phyloP scores from a whole-genome alignment of 345 rosid genomes.

The Limnanthes douglasii region DNA sequence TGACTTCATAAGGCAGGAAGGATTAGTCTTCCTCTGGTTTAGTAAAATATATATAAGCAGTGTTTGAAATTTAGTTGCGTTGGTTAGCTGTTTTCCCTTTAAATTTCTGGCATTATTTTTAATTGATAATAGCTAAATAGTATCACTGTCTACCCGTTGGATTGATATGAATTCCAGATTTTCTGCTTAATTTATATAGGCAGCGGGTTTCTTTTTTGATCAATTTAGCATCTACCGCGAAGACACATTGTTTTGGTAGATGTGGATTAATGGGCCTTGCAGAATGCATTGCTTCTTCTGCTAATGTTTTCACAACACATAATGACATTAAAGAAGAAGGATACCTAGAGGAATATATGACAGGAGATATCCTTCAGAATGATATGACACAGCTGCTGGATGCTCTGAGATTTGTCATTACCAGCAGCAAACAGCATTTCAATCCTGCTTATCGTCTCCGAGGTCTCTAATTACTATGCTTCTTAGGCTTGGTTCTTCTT shows the following conservation, averaged over 20 bases:
- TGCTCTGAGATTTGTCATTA: conserved; percentile 56
- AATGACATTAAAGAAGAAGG: conserved; percentile 13
- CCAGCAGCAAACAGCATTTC: conserved; percentile 92
- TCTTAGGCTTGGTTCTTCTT: conserved; percentile 9
- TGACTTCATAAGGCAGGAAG: too few species aligned
- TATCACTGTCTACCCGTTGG: too few species aligned
- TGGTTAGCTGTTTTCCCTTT: too few species aligned
- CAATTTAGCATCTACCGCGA: conserved; percentile 53
- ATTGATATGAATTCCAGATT: too few species aligned
- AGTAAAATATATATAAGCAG: too few species aligned
- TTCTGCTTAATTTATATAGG: conserved; percentile 50
- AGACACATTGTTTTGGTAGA: conserved; percentile 65
- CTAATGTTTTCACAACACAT: conserved; percentile 22
- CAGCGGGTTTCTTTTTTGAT: conserved; percentile 32
- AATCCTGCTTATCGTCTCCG: conserved; percentile 78
- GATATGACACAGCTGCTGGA: conserved; percentile 39
- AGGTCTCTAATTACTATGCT: conserved; percentile 35
- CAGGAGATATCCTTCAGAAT: conserved; percentile 10
- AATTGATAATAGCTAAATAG: too few species aligned
- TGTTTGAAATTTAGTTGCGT: too few species aligned
- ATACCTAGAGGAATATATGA: conserved; percentile 15
- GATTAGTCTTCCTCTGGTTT: too few species aligned
- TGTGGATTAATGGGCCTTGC: conserved; percentile 82
- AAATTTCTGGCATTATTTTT: too few species aligned
- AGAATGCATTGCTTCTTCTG: conserved; percentile 63